Conservation (phyloP, 2,329 filamentous ascomycete genomes). For the Lasiodiplodia gonubiensis region DNA sequence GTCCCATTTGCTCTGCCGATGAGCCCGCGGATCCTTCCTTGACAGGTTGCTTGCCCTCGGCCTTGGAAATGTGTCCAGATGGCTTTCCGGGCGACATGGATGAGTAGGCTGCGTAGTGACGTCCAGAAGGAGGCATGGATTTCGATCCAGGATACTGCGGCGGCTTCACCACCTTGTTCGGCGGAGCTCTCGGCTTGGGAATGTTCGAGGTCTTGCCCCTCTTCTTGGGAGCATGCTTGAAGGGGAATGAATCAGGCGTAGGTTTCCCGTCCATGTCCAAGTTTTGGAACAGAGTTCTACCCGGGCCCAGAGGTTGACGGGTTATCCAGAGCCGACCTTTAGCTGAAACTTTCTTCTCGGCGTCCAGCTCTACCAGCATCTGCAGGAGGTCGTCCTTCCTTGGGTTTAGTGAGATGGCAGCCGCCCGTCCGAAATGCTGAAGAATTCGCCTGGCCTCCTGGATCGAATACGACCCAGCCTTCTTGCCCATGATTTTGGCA, state of each 20-base stretch:
- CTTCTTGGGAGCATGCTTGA: neutral
- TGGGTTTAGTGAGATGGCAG: rapidly evolving
- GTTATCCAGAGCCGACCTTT: neutral
- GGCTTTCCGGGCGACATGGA: too few species aligned
- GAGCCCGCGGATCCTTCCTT: too few species aligned
- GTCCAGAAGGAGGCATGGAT: too few species aligned
- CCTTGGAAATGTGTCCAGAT: too few species aligned
- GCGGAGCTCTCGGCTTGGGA: too few species aligned
- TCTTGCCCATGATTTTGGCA: neutral
- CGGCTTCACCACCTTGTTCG: too few species aligned
- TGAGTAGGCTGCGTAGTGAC: too few species aligned
- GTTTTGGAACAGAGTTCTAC: neutral
- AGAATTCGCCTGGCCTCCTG: neutral
- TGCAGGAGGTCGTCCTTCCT: neutral
- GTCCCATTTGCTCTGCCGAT: too few species aligned
- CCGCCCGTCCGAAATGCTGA: neutral
- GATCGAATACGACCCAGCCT: neutral
- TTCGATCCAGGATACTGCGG: too few species aligned
- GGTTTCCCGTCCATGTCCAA: neutral
- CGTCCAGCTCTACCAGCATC: neutral
- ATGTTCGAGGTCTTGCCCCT: neutral
- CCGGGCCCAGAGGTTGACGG: neutral
- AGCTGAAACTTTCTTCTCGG: neutral
- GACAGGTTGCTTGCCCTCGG: too few species aligned
- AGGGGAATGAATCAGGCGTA: neutral